Base-by-base conservation (phyloP, 2,329 filamentous ascomycete species). In the Xylaria sp. region DNA sequence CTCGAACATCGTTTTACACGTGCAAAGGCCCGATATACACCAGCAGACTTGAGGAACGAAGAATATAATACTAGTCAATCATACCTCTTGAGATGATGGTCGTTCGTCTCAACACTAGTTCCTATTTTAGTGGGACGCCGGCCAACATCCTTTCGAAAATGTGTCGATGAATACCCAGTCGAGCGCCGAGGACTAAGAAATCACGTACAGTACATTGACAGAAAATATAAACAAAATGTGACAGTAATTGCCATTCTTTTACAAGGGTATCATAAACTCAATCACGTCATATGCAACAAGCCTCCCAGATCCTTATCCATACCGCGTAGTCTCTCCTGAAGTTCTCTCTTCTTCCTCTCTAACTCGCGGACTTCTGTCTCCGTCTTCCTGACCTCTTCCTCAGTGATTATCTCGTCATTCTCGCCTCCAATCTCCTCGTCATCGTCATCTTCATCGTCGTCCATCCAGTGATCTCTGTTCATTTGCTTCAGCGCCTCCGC, bases 401-500 rank as follows among this genome's bases (percentile, higher is more conserved):
- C 89, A 0, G 89, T 92, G 80, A 88, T 82, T 5, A 83, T 76
- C 17, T 78, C 78, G 44, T 82, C 80, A 42, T 79, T 76, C 78
- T 69, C 75, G 3, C 71, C 74, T 4, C 70, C 77, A 1, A 73
- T 82, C 2, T 82, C 82, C 47, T 85, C 81, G 2, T 85, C 82
- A 0, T 84, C 81, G 1, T 89, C 85, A 1, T 85, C 82, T 0
- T 84, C 81, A 1, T 89, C 85, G 1, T 88, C 84, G 17, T 83
- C 83, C 50, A 82, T 85, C 75, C 84, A 85, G 72, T 84, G 84
- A 33, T 89, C 86, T 67, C 86, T 85, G 72, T 94, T 94, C 85
- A 95, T 89, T 64, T 85, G 85, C 65, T 90, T 89, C 68, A 98
- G 78, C 73, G 93, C 88, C 65, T 88, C 86, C 11, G 88, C 85